A percentile compares a stretch with the other conserved stretches of the same genome.
phyloP scores from a whole-genome alignment of 2,329 filamentous ascomycete genomes.

The Calonectria crousiana region DNA sequence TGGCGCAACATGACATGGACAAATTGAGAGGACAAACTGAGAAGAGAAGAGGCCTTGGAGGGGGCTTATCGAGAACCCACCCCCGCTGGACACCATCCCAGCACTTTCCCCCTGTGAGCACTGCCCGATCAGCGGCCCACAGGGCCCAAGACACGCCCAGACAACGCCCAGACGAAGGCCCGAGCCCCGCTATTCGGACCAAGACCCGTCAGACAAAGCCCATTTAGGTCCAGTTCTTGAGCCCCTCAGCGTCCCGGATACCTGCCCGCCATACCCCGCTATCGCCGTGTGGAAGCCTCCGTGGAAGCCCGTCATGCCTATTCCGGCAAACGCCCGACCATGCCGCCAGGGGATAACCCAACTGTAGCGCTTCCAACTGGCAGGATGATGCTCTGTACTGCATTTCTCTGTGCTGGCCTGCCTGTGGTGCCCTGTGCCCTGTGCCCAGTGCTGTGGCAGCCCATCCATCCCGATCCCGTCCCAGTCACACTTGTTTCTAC shows the following conservation, averaged over 20 bases:
- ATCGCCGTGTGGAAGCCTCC: conserved; percentile 43
- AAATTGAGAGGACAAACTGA: neutral
- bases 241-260: conserved; percentile 31
- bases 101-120: conserved; percentile 29
- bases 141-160: conserved; percentile 25
- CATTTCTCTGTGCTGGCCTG: neutral
- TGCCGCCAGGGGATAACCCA: conserved; percentile 24
- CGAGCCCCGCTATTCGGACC: conserved; percentile 38
- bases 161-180: conserved; percentile 25
- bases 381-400: conserved; percentile 14
- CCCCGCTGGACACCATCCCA: conserved; percentile 17
- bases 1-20: conserved; percentile 30
- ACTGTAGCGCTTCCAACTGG: conserved; percentile 27
- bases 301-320: conserved; percentile 44
- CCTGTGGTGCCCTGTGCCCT: neutral
- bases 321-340: conserved; percentile 38
- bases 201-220: conserved; percentile 17
- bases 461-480: conserved; percentile 23
- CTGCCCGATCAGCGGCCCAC: conserved; percentile 39
- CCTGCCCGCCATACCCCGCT: conserved; percentile 43
- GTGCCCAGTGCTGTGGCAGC: conserved; percentile 8
- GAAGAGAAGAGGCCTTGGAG: neutral
- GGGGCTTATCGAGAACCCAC: conserved; percentile 34
- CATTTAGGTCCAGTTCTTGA: conserved; percentile 1
- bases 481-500: conserved; percentile 18